Base-by-base conservation (phyloP, 768 basidiomycete genomes). In the Mycena galericulata region DNA sequence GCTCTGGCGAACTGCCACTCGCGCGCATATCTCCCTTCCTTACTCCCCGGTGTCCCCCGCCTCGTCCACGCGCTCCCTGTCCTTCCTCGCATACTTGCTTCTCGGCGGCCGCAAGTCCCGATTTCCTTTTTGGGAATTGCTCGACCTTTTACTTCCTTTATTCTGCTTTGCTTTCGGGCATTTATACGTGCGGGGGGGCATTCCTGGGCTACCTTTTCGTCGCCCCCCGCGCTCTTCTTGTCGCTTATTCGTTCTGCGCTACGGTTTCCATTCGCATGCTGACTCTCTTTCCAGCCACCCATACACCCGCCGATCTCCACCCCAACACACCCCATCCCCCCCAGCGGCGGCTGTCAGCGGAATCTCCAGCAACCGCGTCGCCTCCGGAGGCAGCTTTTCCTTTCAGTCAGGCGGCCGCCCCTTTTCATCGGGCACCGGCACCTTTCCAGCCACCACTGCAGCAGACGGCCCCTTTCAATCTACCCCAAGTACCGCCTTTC, bases 251-350 rank as follows among this genome's bases (percentile, higher is more conserved):
- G 18, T 45, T 26, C 30, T 4, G 9, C 15, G 15, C 15, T 20
- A 9, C 29, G 22, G 18, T 18, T 53, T 54, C 43, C 14, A 12
- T 30, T 32, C 46, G 9, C 4, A 38, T 62, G 26, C 65, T 71
- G 49, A 71, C 36, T 15, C 15, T 22, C 22, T 20, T 18, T 47
- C 14, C 7, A 72, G 70, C 30, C 54, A 55, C 38, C 62, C 51
- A 54, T 67, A 29, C 62, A 45, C 47, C 79, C 83, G 73, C 78
- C 85, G 75, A 20, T 70, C 62, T 50, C 71, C 68, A 29, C 71
- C 71, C 14, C 51, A 60, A 45, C 49, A 58, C 29, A 68, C 72
- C 11, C 61, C 71, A 30, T 71, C 73, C 41, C 68, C 67, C 29
- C 65, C 67, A 40, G 32, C 63, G n/a, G n/a, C n/a, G n/a, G n/a